These are phyloP conservation scores for Hyphodiscus hymeniophilus DNA, from an alignment of 495 filamentous ascomycete genomes.

Conservation along the genomic window DNA sequence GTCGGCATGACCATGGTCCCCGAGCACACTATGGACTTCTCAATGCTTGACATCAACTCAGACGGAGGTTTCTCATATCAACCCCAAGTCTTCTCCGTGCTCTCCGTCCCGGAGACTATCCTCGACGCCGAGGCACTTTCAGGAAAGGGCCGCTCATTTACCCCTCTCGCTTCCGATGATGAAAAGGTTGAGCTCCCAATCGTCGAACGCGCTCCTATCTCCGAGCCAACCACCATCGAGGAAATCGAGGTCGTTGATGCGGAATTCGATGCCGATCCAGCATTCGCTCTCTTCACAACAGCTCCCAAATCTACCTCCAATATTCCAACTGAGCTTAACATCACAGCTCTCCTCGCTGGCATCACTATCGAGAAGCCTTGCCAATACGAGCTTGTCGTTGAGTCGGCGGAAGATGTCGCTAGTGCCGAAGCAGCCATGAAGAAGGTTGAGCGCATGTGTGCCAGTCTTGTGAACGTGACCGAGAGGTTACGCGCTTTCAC, in stretches of 20 bases:
- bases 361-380: constrained; percentile 45
- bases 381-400: constrained; percentile 47
- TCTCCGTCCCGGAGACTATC: constrained; percentile 61
- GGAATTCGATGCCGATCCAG: constrained; percentile 53
- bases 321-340: constrained; percentile 15
- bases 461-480: constrained; percentile 29
- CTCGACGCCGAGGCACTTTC: constrained; percentile 54
- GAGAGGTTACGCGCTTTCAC: constrained; percentile 33
- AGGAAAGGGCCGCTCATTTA: constrained; percentile 53
- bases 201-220: constrained; percentile 23
- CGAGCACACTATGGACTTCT: constrained; percentile 60
- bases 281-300: constrained; percentile 48
- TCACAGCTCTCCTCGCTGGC: constrained; percentile 41
- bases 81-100: constrained; percentile 71
- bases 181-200: constrained; percentile 22
- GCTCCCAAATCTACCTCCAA: constrained; percentile 23
- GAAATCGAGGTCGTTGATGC: constrained; percentile 33
- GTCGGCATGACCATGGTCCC: constrained; percentile 70
- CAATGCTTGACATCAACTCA: constrained; percentile 45
- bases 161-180: constrained; percentile 29
- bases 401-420: constrained; percentile 38
- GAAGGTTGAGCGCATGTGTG: constrained; percentile 32
- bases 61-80: constrained; percentile 54
- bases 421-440: constrained; percentile 27
- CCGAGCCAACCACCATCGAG: constrained; percentile 11